A percentile compares a stretch with the other conserved stretches of the same genome.
These are phyloP conservation scores for Lathyrus tuberosus DNA, from an alignment of 306 rosid species.

Conservation along the genomic window DNA sequence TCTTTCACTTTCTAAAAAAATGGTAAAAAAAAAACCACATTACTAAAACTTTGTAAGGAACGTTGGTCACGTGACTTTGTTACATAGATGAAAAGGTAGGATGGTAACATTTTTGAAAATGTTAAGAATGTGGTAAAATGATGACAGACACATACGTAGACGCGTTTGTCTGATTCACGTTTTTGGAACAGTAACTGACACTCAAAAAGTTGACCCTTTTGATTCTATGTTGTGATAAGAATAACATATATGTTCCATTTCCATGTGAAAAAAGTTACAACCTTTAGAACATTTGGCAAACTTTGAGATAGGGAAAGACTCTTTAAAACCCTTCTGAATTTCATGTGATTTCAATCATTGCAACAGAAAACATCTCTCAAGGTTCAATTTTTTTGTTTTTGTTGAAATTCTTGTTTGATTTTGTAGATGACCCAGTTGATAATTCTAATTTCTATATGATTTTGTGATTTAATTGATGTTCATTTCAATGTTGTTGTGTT, in stretches of 20 bases:
- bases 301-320: no score
- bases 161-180: constrained; percentile 5
- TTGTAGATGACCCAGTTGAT: constrained; percentile 38
- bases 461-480: constrained; percentile 41
- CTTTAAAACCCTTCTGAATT: constrained; percentile 24
- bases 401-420: constrained; percentile 40
- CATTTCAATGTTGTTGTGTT: constrained; percentile 34
- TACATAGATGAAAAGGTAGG: background rate
- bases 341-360: constrained; percentile 33
- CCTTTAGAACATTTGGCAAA: constrained; percentile 4
- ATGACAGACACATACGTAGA: constrained; percentile 25
- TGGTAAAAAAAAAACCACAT: no score
- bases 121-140: constrained; percentile 25
- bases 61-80: no score
- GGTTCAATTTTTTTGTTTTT: background rate
- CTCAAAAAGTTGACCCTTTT: constrained; percentile 34
- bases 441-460: constrained; percentile 31
- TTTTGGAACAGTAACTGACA: constrained; percentile 32
- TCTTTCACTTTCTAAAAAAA: no score
- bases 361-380: constrained; percentile 10
- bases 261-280: constrained; percentile 32
- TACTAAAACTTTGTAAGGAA: no score
- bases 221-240: constrained; percentile 8
- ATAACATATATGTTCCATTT: constrained; percentile 38
- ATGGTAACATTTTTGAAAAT: background rate